Evolutionary conservation across 169 alveolate species (phyloP).

Genomic region (Eimeria mitis): DNA sequence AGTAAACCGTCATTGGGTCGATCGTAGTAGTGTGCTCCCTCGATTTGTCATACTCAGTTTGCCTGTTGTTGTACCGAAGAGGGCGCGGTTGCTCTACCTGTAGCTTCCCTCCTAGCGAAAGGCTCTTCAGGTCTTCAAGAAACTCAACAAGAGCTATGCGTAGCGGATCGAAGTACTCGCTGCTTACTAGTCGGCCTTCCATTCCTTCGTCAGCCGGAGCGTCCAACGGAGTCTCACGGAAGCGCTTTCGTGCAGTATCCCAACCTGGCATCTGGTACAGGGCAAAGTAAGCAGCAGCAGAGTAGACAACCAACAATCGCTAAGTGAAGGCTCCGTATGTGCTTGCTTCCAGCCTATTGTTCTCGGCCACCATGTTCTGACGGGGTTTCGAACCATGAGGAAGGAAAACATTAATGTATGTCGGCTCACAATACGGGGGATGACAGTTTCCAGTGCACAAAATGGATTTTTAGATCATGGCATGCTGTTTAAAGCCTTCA

Average conservation of each 20-base stretch:
- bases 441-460: background rate
- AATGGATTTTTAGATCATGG: background rate
- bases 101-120: constrained; percentile 54
- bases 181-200: constrained; percentile 58
- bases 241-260: constrained; percentile 57
- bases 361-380: background rate
- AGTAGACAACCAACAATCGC: background rate
- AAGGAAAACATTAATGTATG: background rate
- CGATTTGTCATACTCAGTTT: constrained; percentile 49
- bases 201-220: constrained; percentile 71
- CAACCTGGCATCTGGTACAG: constrained; percentile 35
- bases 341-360: background rate
- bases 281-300: background rate
- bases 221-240: constrained; percentile 68
- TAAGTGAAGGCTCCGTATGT: background rate
- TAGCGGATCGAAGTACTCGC: constrained; percentile 72
- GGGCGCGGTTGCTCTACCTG: constrained; percentile 75
- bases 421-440: background rate
- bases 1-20: constrained; percentile 56
- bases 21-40: constrained; percentile 67
- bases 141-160: constrained; percentile 56
- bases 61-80: constrained; percentile 57
- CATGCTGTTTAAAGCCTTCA: background rate
- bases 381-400: background rate
- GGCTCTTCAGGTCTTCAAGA: constrained; percentile 54